Base-by-base conservation (phyloP, 345 rosid species). In the Linum tenue region DNA sequence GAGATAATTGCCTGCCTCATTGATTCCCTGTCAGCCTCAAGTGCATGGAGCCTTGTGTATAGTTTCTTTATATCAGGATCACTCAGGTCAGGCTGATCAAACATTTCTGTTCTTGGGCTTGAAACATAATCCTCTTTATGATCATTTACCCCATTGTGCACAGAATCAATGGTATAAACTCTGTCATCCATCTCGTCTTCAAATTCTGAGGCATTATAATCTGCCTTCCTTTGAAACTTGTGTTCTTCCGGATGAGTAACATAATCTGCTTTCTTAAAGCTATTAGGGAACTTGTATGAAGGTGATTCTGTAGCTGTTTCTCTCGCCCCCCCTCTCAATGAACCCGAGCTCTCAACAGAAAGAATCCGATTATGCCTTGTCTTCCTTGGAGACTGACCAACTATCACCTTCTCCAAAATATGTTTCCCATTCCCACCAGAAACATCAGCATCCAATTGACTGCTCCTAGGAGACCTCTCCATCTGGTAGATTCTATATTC, bases 21-120 rank as follows among this genome's bases (percentile, higher is more conserved):
- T 12, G 96, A 95, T 81, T 95, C 99, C 74, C 97, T 86, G 75
- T 95, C 95, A 14, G 94, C 97, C 84, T 95, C 97, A 43, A 95
- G 87, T 7, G 95, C 85, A 67, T 95, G 99, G 78, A 95, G 91
- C 81, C 99, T 84, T 79, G 64, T 78, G 75, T 84, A 85, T 16
- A 95, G 91, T 67, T 89, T 95, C 71, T 84, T 79, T 65, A 95
- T 71, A 72, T 91, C 96, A 39, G 92, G 91, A 87, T 89, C 91
- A 63, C 67, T 75, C 64, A 61, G 60, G 69, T 87, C 95, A 67
- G 79, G 78, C 62, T 56, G 84, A 69, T 75, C 74, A 63, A 72
- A 39, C 31, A 64, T 65, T 15, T 65, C 91, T 66, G 53, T 48
- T 9, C 69, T 79, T 1, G 85, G 87, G 73, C 86, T 78, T 37